These are phyloP conservation scores for Avena sativa DNA, from an alignment of 176 grass and related monocot genomes.

Conservation along the genomic window DNA sequence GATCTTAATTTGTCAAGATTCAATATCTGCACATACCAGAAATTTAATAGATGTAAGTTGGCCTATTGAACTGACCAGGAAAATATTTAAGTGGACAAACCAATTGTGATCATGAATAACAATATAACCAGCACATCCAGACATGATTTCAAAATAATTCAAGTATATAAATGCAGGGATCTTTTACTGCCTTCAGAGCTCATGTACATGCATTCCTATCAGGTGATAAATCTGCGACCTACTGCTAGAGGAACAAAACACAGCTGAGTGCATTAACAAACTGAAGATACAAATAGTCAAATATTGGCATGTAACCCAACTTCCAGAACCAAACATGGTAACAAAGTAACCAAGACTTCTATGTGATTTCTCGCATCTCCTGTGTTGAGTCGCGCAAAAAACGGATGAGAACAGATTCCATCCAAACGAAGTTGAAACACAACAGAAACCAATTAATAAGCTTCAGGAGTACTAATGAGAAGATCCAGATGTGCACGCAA, in stretches of 20 bases:
- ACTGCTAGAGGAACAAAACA: neutral
- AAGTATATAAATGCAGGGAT: neutral
- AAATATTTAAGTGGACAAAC: neutral
- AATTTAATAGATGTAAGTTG: neutral
- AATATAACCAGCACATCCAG: neutral
- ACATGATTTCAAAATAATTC: neutral
- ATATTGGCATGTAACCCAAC: neutral
- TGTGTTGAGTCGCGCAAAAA: neutral
- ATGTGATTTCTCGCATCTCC: neutral
- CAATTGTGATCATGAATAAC: neutral
- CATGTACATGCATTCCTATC: neutral
- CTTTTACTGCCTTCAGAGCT: neutral
- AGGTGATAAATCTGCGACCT: neutral
- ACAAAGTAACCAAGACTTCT: neutral
- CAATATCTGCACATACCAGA: neutral
- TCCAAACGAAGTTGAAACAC: neutral
- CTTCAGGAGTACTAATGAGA: neutral
- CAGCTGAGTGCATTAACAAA: neutral
- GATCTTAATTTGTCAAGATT: neutral
- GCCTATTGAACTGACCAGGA: neutral
- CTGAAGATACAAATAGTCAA: neutral
- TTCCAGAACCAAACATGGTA: neutral
- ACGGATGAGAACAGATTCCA: neutral
- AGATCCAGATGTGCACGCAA: neutral
- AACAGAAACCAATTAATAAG: neutral